A percentile compares a stretch with the other conserved stretches of the same genome.
Conservation (phyloP, 192 early-diverging fungal species). For the Dissophora globulifera region DNA sequence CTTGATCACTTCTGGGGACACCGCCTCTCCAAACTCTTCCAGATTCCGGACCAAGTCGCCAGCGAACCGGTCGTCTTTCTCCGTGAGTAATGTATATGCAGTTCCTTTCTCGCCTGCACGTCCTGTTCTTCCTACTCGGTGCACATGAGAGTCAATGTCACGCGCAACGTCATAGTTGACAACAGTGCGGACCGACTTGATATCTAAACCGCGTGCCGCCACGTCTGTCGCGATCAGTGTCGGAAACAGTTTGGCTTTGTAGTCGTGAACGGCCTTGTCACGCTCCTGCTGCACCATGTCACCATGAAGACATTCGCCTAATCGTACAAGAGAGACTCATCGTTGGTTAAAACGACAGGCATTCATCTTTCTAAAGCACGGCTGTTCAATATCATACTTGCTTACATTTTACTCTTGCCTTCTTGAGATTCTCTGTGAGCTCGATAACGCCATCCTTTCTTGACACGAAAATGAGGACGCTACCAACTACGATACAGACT, state of each 20-base stretch:
- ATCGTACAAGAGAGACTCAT: neutral
- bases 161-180: constrained; percentile 84
- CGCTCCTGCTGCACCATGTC: constrained; percentile 82
- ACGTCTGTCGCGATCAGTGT: constrained; percentile 76
- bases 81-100: constrained; percentile 69
- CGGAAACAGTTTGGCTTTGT: constrained; percentile 67
- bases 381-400: too few relatives aligned
- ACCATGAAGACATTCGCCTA: constrained; percentile 75
- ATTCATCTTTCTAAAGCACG: too few relatives aligned
- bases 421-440: constrained; percentile 70
- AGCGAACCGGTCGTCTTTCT: constrained; percentile 74
- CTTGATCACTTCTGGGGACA: constrained; percentile 55
- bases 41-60: constrained; percentile 70
- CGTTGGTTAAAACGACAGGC: neutral
- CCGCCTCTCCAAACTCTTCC: constrained; percentile 62
- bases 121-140: constrained; percentile 79
- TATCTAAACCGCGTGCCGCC: constrained; percentile 84
- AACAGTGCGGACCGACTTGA: constrained; percentile 77
- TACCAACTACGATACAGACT: constrained; percentile 60
- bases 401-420: constrained; percentile 69
- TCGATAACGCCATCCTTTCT: constrained; percentile 79
- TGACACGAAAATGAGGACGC: constrained; percentile 81
- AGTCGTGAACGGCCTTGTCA: constrained; percentile 76
- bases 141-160: constrained; percentile 88
- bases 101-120: constrained; percentile 77